Conservation (phyloP, 495 filamentous ascomycete species). For the Poronia punctata region DNA sequence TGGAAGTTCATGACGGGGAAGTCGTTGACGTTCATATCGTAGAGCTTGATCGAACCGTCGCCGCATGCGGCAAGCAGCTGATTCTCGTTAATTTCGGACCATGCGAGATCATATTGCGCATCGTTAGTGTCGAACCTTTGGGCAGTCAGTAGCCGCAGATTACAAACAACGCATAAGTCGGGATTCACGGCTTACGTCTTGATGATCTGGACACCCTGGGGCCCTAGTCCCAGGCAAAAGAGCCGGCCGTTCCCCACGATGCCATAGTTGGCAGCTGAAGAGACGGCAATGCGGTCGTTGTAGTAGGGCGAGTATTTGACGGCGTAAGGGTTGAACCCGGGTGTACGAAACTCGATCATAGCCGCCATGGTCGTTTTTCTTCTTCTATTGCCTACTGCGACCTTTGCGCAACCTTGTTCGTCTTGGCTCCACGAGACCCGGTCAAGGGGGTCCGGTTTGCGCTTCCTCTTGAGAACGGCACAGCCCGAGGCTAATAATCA, state of each 20-base stretch:
- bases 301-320: constrained; percentile 98
- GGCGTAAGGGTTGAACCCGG: constrained; percentile 88
- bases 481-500: too few relatives aligned
- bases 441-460: too few relatives aligned
- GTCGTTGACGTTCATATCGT: constrained; percentile 67
- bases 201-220: constrained; percentile 73
- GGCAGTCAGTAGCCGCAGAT: too few relatives aligned
- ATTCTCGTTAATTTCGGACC: constrained; percentile 92
- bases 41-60: constrained; percentile 91
- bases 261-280: constrained; percentile 83
- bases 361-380: constrained; percentile 30
- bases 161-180: constrained; percentile 4
- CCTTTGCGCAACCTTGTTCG: too few relatives aligned
- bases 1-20: constrained; percentile 84
- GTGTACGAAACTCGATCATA: constrained; percentile 90
- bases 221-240: constrained; percentile 71
- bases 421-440: too few relatives aligned
- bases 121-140: constrained; percentile 90
- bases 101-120: constrained; percentile 84
- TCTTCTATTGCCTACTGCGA: not conserved
- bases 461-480: too few relatives aligned
- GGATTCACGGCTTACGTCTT: constrained; percentile 49
- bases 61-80: constrained; percentile 82
- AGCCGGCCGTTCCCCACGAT: constrained; percentile 93
- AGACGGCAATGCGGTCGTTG: constrained; percentile 85